Base-by-base conservation (phyloP, 768 basidiomycete genomes). In the Nidula microcarpa region DNA sequence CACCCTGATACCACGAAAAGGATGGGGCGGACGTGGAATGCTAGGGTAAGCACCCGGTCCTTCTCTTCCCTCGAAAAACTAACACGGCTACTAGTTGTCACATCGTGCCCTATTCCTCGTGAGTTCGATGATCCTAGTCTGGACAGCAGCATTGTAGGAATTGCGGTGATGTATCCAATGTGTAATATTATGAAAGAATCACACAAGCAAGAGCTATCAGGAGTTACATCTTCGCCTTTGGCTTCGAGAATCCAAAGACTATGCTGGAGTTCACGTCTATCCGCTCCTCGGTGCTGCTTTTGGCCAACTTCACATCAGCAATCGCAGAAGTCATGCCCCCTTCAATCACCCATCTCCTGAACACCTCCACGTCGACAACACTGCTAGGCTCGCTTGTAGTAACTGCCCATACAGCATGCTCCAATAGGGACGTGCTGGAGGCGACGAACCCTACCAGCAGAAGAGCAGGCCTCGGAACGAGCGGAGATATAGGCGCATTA, bases 1-100 rank as follows among this genome's bases (percentile, higher is more conserved):
- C 53, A 77, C 67, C n/a, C 71, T 94, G 43, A 85, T 74, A 3
- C 91, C 92, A 5, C 68, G 82, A 48, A 81, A 76, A 53, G 86
- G 86, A 6, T 97, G 94, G 94, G 92, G 91, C 56, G 94, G 94
- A 8, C 75, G 91, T 54, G 94, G 94, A 7, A 74, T 87, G 65
- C 72, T 97, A 43, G 94, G 94, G 87, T 91, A 56, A 60, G 84
- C 67, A 14, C 44, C 43, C 14, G 33, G 16, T 49, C 36, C 33
- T n/a, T 37, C 44, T 47, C 52, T 18, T 30, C 23, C 23, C 3
- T 4, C 23, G 23, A 30, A 30, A 23, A 30, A 30, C 23, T 30
- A 30, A 30, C 23, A 30, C 23, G 2, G 23, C 23, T 30, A 30
- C 23, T 30, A 30, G 23, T 30, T 30, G 23, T 30, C 23, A 30